A percentile compares a stretch with the other conserved stretches of the same genome.
Conservation (phyloP, 805 yeast species). For the Yamadazyma laniorum region DNA sequence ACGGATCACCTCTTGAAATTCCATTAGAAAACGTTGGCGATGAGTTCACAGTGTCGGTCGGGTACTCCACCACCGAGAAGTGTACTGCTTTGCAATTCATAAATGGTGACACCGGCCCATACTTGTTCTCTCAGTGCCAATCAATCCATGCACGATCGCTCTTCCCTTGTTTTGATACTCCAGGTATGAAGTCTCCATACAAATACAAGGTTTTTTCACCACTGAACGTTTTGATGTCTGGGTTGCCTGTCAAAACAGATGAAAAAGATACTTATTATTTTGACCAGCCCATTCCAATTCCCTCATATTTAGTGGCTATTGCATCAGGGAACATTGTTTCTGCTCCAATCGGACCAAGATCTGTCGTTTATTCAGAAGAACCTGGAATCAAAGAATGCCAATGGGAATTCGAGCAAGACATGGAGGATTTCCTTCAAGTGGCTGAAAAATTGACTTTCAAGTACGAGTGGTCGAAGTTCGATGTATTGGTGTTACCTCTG, state of each 20-base stretch:
- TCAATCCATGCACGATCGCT: constrained; percentile 36
- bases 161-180: constrained; percentile 39
- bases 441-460: constrained; percentile 33
- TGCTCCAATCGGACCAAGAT: constrained; percentile 35
- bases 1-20: constrained; percentile 26
- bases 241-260: constrained; percentile 20
- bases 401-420: constrained; percentile 37
- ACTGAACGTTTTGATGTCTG: constrained; percentile 28
- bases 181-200: constrained; percentile 30
- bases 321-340: constrained; percentile 32
- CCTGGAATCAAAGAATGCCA: constrained; percentile 26
- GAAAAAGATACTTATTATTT: constrained; percentile 20
- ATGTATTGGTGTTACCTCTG: constrained; percentile 32
- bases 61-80: constrained; percentile 27
- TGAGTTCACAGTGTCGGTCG: constrained; percentile 17
- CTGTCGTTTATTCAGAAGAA: constrained; percentile 28
- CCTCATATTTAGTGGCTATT: constrained; percentile 33
- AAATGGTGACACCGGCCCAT: constrained; percentile 33
- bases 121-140: constrained; percentile 37
- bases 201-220: constrained; percentile 26
- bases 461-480: constrained; percentile 34
- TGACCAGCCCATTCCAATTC: constrained; percentile 36
- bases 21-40: constrained; percentile 6
- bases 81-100: constrained; percentile 37
- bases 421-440: constrained; percentile 32